Evolutionary conservation across 441 rosid genomes (phyloP), one percentile per base, ranked within the genome.

Genomic region (Macaranga tanarius): DNA sequence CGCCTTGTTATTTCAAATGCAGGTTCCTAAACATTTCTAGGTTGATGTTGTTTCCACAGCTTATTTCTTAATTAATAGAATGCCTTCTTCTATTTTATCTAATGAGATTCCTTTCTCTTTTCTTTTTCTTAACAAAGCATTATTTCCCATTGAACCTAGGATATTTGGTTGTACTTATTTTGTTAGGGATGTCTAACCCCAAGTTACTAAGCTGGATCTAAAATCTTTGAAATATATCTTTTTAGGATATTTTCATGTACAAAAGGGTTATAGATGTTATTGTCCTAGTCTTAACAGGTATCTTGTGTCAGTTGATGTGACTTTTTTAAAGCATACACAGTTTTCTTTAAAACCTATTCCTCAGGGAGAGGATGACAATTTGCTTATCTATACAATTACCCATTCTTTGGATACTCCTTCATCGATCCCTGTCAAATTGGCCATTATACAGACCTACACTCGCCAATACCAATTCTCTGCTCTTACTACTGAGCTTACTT

Each of bases 191-290:
- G 38, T 66, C 22, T 1, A 5, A 2, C 56, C 13, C 13, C 0
- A 7, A 0, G 34, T 65, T 16, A 16, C 65, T 12, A 65, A 76
- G 42, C 26, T 72, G 11, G 62, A 45, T 28, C 28, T 17, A 25
- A 68, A 68, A 9, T 26, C 70, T 1, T 5, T 22, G 0, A 67
- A 66, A 11, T 61, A 31, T 72, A 23, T 66, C 10, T 76, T 76
- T 10, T 23, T 71, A 0, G 73, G 65, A 0, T 67, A 76, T 31
- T 62, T 70, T 25, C 60, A 5, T 40, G 12, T 62, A 5, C 15
- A 73, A 73, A 73, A n/a, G 31, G 70, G 15, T 67, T n/a, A 67
- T 10, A 25, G 9, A 1, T 73, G 38, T 34, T 77, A 58, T 5
- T 60, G 52, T 67, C 65, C 59, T 13, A 9, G 2, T 5, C 26